A percentile compares a stretch with the other conserved stretches of the same genome.
Conservation (phyloP, 2,329 filamentous ascomycete species). For the Pezicula radicicola region DNA sequence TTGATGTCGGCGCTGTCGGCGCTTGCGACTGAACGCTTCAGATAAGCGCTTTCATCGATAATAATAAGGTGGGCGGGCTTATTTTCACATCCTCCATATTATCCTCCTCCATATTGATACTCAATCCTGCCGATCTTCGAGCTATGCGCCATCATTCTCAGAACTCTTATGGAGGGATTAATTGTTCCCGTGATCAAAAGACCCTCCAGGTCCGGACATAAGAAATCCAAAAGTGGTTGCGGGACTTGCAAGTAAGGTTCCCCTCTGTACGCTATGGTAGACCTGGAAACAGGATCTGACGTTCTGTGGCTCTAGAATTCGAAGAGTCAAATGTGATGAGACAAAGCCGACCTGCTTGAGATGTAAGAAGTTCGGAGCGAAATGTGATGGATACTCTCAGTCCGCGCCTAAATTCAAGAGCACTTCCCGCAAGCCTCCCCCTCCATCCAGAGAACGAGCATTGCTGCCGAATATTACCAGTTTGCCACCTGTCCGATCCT, state of each 20-base stretch:
- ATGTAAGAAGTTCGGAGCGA: slow-evolving; percentile 54
- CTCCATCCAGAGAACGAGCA: neutral
- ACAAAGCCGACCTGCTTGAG: slow-evolving; percentile 54
- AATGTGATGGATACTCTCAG: slow-evolving; percentile 51
- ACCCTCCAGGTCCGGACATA: neutral
- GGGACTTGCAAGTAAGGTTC: neutral
- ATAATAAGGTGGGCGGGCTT: too few species aligned
- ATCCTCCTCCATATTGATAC: too few species aligned
- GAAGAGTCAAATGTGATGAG: slow-evolving; percentile 64
- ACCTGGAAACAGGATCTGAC: neutral
- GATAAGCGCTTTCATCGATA: too few species aligned
- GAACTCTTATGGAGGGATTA: too few species aligned
- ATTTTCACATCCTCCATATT: too few species aligned
- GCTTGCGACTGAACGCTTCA: too few species aligned
- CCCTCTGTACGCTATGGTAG: neutral
- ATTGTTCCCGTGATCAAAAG: neutral
- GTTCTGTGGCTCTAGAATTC: slow-evolving; percentile 9
- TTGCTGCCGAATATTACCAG: neutral
- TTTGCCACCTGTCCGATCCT: too few species aligned
- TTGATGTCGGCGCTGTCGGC: too few species aligned
- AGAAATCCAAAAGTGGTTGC: neutral
- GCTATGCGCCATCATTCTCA: too few species aligned
- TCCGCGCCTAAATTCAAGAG: neutral
- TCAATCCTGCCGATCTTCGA: too few species aligned
- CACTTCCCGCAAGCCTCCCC: too few species aligned